Base-by-base conservation (phyloP, 352 stramenopile species). In the Phytophthora hibernalis region DNA sequence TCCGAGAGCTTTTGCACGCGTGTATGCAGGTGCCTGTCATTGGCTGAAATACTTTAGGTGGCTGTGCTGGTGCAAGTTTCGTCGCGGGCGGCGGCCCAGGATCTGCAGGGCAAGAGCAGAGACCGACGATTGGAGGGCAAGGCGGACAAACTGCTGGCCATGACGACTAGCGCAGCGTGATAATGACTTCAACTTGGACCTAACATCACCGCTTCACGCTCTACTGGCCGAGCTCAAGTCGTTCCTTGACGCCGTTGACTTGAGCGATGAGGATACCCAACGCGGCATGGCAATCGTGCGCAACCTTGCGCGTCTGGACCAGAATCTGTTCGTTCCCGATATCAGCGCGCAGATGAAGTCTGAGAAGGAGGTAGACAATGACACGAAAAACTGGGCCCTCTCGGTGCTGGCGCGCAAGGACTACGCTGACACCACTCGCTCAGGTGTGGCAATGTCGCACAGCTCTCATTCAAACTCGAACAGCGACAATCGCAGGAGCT, bases 291-390 rank as follows among this genome's bases (percentile, higher is more conserved):
- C 69, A 38, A 93, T 95, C 24, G 58, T 95, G 0, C 67, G 72
- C 16, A 88, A 89, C 42, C 72, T 95, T 11, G 78, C 86, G 26
- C 89, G 89, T 52, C 72, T 91, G 18, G 86, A 90, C 44, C 87
- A 87, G n/a, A 93, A 95, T 72, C 49, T 95, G n/a, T 95, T 95
- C 57, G 80, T 90, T 37, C 86, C 86, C 10, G 84, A 95, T 33
- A 92, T 95, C 38, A 76, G 81, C 18, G 86, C 82, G 20, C 86
- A 95, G 57, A 90, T 95, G 81, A 93, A 92, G 54, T 85, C 72
- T 1, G 82, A 92, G 55, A 86, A 87, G 44, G 84, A 92, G 42
- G 79, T 95, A 9, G 86, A 95, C 62, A 83, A 76, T 40, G 86
- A 95, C 35, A 95, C 85, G 16, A 93, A 95, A 58, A 92, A 90